A percentile compares a stretch with the other conserved stretches of the same genome.
phyloP scores from a whole-genome alignment of 2,329 filamentous ascomycete species.

The Colletotrichum sidae region DNA sequence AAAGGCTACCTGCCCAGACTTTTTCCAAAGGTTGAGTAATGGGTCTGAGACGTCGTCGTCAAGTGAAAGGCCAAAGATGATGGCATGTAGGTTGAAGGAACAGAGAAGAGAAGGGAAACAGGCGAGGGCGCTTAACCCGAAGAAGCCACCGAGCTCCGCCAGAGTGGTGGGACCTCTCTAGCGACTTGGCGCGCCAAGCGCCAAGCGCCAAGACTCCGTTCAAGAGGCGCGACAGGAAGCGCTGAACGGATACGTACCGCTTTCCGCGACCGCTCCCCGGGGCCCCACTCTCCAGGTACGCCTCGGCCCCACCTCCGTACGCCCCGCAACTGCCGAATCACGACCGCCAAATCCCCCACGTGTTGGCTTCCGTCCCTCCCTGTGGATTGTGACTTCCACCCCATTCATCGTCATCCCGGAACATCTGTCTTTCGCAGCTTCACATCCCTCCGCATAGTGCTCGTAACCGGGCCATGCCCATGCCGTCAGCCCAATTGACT shows the following conservation, averaged over 20 bases:
- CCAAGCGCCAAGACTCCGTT: not conserved
- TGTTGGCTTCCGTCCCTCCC: slow-evolving; percentile 19
- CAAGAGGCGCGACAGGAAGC: too few relatives aligned
- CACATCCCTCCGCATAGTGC: not conserved
- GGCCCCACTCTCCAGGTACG: not conserved
- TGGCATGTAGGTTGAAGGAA: not conserved
- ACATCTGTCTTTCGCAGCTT: not conserved
- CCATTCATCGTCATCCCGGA: slow-evolving; percentile 2
- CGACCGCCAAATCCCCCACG: slow-evolving; percentile 25
- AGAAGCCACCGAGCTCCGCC: slow-evolving; percentile 21
- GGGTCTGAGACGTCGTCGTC: too few relatives aligned
- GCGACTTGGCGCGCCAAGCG: slow-evolving; percentile 33
- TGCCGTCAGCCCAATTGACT: not conserved
- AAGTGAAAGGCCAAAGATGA: not conserved
- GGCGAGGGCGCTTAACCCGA: not conserved
- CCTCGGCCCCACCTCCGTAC: slow-evolving; percentile 19
- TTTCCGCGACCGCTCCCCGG: not conserved
- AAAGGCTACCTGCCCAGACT: not conserved
- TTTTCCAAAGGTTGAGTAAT: not conserved
- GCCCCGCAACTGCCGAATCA: slow-evolving; percentile 31
- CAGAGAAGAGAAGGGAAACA: not conserved
- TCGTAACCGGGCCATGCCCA: too few relatives aligned
- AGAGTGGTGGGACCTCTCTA: not conserved
- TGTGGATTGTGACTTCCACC: slow-evolving; percentile 24
- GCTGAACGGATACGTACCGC: too few relatives aligned